Evolutionary conservation across 257 asterid genomes (phyloP), one percentile per base, ranked within the genome.

Genomic region (Gentiana straminea): DNA sequence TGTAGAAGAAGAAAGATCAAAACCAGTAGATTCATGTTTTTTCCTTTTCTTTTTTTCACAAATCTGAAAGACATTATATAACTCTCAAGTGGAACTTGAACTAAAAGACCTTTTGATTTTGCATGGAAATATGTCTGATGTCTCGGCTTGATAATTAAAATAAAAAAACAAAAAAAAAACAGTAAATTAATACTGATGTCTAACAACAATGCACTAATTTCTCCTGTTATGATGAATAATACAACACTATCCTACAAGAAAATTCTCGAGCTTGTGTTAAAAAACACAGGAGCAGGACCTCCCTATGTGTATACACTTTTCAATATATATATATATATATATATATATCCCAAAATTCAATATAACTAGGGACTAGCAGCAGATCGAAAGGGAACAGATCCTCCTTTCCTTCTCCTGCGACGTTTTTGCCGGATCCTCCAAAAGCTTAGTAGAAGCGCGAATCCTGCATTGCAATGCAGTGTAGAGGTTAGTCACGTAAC

Each of bases 391-490:
- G 86, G 79, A 61, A 71, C 64, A 4, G 90, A 69, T 38, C 82
- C 79, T 81, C 82, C 79, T 79, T 81, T 84, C 71, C 96, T 82
- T 69, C 94, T 79, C 77, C 94, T 75, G 38, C 89, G 76, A 2
- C 91, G 79, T 75, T 67, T 86, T 73, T 90, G 97, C 61, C 93
- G 76, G 60, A 90, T 80, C 70, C 83, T 81, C 94, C 94, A 80
- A 60, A 79, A 80, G 65, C 89, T 80, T 71, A 78, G 74, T 4
- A 86, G 73, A 54, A 82, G 79, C 55, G 82, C 57, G 58, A 86
- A 57, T 34, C 98, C 98, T 90, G 75, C 54, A 57, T 68, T 45
- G 70, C 50, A 33, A 70, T 45, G 70, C 50, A 33, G 33, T 34
- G 13, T 3, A 65, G 46, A 54, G 34, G 45, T 58, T 52, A 55